Evolutionary conservation across 2,329 filamentous ascomycete species (phyloP).

Genomic region (Curvularia sp.): DNA sequence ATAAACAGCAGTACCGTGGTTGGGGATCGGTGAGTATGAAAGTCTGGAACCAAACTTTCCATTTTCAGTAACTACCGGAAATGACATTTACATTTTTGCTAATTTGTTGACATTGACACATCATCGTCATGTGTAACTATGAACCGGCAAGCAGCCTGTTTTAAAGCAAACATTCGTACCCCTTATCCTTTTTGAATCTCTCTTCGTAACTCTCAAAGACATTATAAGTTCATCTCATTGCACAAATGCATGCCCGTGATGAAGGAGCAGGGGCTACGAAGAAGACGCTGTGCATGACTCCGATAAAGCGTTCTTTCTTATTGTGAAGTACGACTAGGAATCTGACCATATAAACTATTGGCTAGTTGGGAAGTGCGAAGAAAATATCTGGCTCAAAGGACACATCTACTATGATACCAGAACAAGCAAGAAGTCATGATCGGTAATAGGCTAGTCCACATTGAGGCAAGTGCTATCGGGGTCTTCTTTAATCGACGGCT

Average conservation of each 20-base stretch:
- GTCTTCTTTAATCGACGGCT: background rate
- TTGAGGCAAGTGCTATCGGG: background rate
- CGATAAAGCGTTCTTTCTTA: background rate
- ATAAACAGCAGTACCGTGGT: background rate
- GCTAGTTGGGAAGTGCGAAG: background rate
- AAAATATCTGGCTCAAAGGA: background rate
- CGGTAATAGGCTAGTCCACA: background rate
- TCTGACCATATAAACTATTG: background rate
- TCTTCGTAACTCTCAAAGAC: too few relatives aligned
- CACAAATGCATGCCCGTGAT: background rate
- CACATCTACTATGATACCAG: background rate
- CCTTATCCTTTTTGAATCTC: too few relatives aligned
- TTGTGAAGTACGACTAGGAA: background rate
- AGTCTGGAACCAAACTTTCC: too few relatives aligned
- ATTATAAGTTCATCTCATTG: too few relatives aligned
- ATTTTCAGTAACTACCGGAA: background rate
- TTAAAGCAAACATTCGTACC: background rate
- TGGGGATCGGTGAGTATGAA: background rate
- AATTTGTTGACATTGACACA: background rate
- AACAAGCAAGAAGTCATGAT: background rate
- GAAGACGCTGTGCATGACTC: background rate
- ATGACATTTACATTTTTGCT: background rate
- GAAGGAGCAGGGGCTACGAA: background rate
- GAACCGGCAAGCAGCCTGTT: background rate
- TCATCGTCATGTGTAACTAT: background rate